Evolutionary conservation across 2,329 filamentous ascomycete genomes (phyloP).

Genomic region (Penicillium crustosum): DNA sequence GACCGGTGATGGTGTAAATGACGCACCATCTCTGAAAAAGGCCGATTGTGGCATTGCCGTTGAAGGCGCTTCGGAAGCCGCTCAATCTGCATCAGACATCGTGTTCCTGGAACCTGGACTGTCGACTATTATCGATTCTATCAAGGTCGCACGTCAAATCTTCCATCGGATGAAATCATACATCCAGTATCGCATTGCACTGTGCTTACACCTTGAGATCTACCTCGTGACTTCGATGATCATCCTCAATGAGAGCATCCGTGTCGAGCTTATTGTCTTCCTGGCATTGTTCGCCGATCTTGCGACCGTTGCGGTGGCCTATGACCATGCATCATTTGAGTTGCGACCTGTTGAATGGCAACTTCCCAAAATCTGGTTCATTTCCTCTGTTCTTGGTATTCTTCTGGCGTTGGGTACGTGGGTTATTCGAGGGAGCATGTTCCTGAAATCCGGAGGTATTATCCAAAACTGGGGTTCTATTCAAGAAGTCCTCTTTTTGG

Average conservation of each 20-base stretch:
- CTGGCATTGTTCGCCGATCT: slow-evolving; percentile 77
- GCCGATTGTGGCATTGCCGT: slow-evolving; percentile 73
- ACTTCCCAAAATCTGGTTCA: slow-evolving; percentile 78
- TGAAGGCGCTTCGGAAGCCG: slow-evolving; percentile 70
- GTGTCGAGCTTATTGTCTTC: slow-evolving; percentile 73
- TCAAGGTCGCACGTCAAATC: slow-evolving; percentile 72
- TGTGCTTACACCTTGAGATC: slow-evolving; percentile 72
- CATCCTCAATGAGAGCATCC: slow-evolving; percentile 75
- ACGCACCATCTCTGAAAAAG: slow-evolving; percentile 71
- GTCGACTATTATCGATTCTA: slow-evolving; percentile 69
- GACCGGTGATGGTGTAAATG: slow-evolving; percentile 75
- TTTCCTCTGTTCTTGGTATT: slow-evolving; percentile 58
- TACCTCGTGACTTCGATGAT: slow-evolving; percentile 77
- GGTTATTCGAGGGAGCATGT: slow-evolving; percentile 70
- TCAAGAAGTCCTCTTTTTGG: slow-evolving; percentile 79
- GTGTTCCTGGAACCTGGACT: slow-evolving; percentile 72
- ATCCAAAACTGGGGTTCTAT: slow-evolving; percentile 73
- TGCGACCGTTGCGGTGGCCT: slow-evolving; percentile 77
- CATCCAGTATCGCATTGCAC: slow-evolving; percentile 74
- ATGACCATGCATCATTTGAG: slow-evolving; percentile 79
- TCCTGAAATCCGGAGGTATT: slow-evolving; percentile 68
- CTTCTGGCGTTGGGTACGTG: slow-evolving; percentile 71
- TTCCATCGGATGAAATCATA: slow-evolving; percentile 79
- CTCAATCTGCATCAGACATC: slow-evolving; percentile 71
- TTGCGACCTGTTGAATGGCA: slow-evolving; percentile 77